phyloP scores from a whole-genome alignment of 768 basidiomycete genomes.

The Pholiota molesta region DNA sequence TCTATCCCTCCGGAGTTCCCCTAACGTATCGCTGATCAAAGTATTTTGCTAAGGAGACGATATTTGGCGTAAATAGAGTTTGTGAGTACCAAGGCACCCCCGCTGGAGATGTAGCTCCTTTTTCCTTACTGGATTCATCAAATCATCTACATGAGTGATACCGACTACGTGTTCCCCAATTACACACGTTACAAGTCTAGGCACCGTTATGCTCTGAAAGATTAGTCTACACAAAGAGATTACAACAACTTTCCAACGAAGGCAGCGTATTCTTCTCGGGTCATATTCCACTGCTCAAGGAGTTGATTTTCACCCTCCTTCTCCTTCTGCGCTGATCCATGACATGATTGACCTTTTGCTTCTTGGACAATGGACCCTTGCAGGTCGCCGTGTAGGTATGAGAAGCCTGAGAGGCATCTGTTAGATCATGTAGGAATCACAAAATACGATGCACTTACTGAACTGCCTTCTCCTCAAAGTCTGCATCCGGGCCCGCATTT shows the following conservation, averaged over 20 bases:
- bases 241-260: constrained; percentile 24
- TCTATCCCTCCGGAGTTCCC: no score
- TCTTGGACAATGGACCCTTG: constrained; percentile 29
- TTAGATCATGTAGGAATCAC: background rate
- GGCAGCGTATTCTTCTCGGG: constrained; percentile 26
- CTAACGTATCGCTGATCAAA: no score
- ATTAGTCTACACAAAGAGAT: background rate
- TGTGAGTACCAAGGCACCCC: no score
- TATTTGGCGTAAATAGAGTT: no score
- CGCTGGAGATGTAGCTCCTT: no score
- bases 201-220: no score
- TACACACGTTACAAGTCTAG: no score
- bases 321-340: constrained; percentile 31
- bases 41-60: no score
- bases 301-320: constrained; percentile 21
- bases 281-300: constrained; percentile 32
- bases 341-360: constrained; percentile 30
- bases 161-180: no score
- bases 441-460: constrained; percentile 37
- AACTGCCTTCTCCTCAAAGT: constrained; percentile 68
- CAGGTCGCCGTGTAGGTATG: constrained; percentile 53
- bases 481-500: constrained; percentile 52
- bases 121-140: no score
- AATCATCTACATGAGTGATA: no score
- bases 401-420: constrained; percentile 41